Evolutionary conservation across 768 basidiomycete species (phyloP).

Genomic region (Trametopsis cervina): DNA sequence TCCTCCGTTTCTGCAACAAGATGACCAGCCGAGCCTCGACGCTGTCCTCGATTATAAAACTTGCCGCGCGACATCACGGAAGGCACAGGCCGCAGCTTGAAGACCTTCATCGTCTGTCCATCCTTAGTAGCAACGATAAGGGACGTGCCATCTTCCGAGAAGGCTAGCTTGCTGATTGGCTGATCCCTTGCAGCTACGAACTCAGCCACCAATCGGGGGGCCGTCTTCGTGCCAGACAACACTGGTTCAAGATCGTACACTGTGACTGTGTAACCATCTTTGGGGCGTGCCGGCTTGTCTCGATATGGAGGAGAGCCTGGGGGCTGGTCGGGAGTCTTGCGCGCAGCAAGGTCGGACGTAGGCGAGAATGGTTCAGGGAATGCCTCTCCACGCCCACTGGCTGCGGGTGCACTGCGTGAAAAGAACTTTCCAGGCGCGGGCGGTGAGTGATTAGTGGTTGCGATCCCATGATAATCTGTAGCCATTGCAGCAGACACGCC

Average conservation of each 20-base stretch:
- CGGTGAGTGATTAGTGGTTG: constrained; percentile 1
- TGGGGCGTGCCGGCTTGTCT: not conserved
- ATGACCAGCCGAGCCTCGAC: not conserved
- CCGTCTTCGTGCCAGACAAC: constrained; percentile 15
- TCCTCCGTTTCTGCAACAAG: not conserved
- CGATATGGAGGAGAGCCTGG: not conserved
- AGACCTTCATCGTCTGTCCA: constrained; percentile 48
- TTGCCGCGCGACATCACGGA: constrained; percentile 7
- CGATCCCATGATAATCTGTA: constrained; percentile 9
- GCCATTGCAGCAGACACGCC: constrained; percentile 19
- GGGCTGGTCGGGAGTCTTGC: not conserved
- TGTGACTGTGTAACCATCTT: constrained; percentile 35
- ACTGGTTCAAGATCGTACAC: constrained; percentile 48
- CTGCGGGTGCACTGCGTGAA: constrained; percentile 58
- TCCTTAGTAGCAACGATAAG: constrained; percentile 46
- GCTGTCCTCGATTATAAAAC: not conserved
- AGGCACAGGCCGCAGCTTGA: constrained; percentile 30
- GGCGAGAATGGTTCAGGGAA: constrained; percentile 7
- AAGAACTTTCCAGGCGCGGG: constrained; percentile 36
- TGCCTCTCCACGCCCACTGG: constrained; percentile 20
- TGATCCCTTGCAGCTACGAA: constrained; percentile 43
- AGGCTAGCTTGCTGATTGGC: constrained; percentile 39
- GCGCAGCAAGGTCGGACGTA: not conserved
- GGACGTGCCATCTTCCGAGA: constrained; percentile 47
- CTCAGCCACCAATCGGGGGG: constrained; percentile 34